Evolutionary conservation across 139 green algal genomes (phyloP).

Genomic region (Volvox africanus): DNA sequence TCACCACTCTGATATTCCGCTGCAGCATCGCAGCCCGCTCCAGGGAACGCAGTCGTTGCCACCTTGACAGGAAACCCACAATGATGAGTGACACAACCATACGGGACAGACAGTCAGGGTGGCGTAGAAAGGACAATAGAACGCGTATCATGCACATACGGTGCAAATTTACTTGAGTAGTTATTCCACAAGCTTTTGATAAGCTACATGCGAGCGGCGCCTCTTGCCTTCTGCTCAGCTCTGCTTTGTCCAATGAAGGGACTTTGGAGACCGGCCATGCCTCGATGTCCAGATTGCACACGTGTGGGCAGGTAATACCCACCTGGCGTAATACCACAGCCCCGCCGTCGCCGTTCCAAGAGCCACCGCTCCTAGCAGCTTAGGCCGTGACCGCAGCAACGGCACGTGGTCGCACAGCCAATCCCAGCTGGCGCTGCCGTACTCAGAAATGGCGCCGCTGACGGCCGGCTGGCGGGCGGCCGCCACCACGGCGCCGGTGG

Average conservation of each 20-base stretch:
- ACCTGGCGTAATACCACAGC: conserved; percentile 60
- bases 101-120: too few species aligned
- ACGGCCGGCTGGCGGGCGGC: conserved; percentile 60
- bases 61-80: conserved; percentile 39
- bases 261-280: too few species aligned
- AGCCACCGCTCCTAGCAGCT: conserved; percentile 43
- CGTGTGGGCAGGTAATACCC: not conserved
- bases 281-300: not conserved
- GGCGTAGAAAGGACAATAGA: too few species aligned
- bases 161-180: too few species aligned
- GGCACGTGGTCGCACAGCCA: conserved; percentile 57
- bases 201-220: too few species aligned
- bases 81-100: too few species aligned
- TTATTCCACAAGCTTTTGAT: too few species aligned
- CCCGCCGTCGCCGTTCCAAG: conserved; percentile 29
- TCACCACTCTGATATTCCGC: conserved; percentile 76
- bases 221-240: too few species aligned
- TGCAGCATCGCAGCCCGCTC: conserved; percentile 72
- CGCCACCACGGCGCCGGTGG: conserved; percentile 40
- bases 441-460: not conserved
- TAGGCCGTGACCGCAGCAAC: conserved; percentile 58
- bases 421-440: conserved; percentile 35
- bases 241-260: too few species aligned
- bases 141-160: too few species aligned
- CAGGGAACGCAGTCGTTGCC: conserved; percentile 63